These are phyloP conservation scores for Fusarium tuaranense DNA, from an alignment of 2,329 filamentous ascomycete genomes.

Conservation along the genomic window DNA sequence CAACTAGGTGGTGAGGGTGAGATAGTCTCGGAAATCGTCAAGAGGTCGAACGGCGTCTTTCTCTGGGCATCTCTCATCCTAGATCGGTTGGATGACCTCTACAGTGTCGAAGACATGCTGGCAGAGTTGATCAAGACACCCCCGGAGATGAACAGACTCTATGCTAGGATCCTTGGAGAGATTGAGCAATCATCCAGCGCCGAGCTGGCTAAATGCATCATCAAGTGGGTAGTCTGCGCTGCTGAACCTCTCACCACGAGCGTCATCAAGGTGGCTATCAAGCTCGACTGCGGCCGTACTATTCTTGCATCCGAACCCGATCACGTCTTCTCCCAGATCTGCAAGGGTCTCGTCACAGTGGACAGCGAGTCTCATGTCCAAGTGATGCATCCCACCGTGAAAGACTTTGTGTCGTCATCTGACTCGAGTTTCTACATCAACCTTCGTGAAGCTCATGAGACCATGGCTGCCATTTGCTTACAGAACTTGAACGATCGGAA, in stretches of 20 bases:
- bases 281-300: background rate
- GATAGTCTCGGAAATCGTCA: background rate
- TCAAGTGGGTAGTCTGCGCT: background rate
- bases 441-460: background rate
- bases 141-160: background rate
- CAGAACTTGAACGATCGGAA: background rate
- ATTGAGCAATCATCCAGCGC: background rate
- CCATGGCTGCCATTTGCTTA: background rate
- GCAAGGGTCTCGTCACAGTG: background rate
- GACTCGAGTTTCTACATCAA: background rate
- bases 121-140: background rate
- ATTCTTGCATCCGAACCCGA: background rate
- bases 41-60: background rate
- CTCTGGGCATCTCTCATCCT: background rate
- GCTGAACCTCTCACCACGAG: background rate
- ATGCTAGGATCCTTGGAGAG: background rate
- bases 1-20: background rate
- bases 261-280: background rate
- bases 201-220: background rate
- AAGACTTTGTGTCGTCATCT: background rate
- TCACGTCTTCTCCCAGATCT: background rate
- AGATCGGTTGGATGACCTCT: background rate
- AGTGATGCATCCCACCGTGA: background rate
- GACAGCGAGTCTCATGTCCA: background rate
- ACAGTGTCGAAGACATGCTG: background rate